Base-by-base conservation (phyloP, 768 basidiomycete genomes). In the Tremella yokohamensis region DNA sequence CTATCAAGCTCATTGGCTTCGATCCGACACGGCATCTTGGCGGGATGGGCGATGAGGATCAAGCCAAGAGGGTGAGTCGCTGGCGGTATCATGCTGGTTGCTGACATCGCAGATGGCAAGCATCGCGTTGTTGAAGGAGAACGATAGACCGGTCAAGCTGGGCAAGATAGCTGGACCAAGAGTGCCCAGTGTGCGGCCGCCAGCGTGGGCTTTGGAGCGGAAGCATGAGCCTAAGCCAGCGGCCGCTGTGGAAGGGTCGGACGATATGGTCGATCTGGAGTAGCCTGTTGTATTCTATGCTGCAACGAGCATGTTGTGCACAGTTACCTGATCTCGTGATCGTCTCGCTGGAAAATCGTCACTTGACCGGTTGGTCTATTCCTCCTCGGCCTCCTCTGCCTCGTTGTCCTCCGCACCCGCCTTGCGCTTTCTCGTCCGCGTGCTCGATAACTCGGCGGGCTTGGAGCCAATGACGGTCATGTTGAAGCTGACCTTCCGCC, bases 1-100 rank as follows among this genome's bases (percentile, higher is more conserved):
- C 69, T 3, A 66, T 76, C 45, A 65, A 64, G 58, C 49, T 49
- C 40, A 69, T 76, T 18, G 74, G 74, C 1, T 76, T 69, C 53
- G 70, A 76, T 67, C 74, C 74, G 11, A 69, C 64, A 8, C 34
- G 52, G 11, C 45, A 59, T 34, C 29, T 47, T 18, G 26, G 50
- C 13, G 38, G 38, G 4, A 24, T 34, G n/a, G 40, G 40, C 12
- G 34, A 34, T 26, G 56, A 55, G n/a, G 26, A 42, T 22, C 18
- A 18, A 40, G n/a, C 40, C 22, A 56, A 42, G 39, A 38, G 16
- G 24, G 34, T 25, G 15, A 52, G 51, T 38, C 8, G 16, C 15
- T 12, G 3, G 8, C 8, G 29, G 37, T 8, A 18, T 26, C 26
- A 38, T 3, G 51, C 6, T 8, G 3, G 11, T 9, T 8, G 22